These are phyloP conservation scores for Pachyrhizus erosus DNA, from an alignment of 306 rosid species.

Conservation along the genomic window DNA sequence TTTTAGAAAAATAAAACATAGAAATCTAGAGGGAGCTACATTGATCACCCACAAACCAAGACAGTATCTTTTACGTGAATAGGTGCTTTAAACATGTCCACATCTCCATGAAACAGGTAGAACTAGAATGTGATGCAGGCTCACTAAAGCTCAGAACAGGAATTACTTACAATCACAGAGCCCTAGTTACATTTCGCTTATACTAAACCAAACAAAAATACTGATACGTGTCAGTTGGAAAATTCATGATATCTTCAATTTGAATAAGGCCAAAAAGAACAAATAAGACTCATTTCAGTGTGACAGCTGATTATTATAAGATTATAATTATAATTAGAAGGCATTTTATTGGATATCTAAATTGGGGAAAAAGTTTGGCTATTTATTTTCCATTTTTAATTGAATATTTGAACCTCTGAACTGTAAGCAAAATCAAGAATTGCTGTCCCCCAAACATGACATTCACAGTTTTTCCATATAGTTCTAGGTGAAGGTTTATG, in stretches of 20 bases:
- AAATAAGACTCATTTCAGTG: not conserved
- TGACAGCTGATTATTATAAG: not conserved
- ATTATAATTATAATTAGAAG: not conserved
- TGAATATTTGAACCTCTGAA: not conserved
- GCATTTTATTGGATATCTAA: not conserved
- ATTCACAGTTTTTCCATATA: not conserved
- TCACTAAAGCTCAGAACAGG: too few species aligned
- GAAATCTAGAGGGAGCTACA: too few species aligned
- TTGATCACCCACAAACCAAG: too few species aligned
- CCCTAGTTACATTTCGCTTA: too few species aligned
- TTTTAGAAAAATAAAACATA: too few species aligned
- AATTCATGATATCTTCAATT: constrained; percentile 1
- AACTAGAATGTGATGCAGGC: too few species aligned
- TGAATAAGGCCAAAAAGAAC: not conserved
- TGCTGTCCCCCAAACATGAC: not conserved
- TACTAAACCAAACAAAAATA: not conserved
- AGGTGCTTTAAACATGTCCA: too few species aligned
- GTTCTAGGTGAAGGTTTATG: not conserved
- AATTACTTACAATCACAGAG: too few species aligned
- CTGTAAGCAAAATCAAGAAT: not conserved
- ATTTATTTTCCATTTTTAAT: not conserved
- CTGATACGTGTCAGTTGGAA: not conserved
- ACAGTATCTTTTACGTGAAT: too few species aligned
- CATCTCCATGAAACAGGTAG: too few species aligned
- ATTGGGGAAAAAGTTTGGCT: not conserved